Conservation (phyloP, 352 stramenopile species). For the Plasmopara muralis region DNA sequence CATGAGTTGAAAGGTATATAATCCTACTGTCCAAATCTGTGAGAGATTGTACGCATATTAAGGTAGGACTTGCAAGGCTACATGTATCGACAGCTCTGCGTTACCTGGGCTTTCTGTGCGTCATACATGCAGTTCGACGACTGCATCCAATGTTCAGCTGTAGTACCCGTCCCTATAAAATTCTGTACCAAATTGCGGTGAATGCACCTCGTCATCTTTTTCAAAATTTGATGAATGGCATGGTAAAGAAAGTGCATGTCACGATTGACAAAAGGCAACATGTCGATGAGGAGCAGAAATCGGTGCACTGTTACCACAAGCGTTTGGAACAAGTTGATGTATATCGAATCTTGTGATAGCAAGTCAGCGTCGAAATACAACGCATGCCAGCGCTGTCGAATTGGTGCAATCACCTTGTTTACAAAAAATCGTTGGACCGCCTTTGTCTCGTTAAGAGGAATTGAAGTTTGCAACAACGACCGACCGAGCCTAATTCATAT, state of each 20-base stretch:
- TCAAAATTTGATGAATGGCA: slow-evolving; percentile 29
- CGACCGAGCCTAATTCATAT: slow-evolving; percentile 22
- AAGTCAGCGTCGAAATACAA: slow-evolving; percentile 52
- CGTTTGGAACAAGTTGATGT: slow-evolving; percentile 61
- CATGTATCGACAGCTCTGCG: neutral
- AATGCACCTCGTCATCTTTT: slow-evolving; percentile 44
- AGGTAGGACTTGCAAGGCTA: neutral
- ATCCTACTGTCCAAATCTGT: slow-evolving; percentile 41
- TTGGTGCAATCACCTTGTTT: slow-evolving; percentile 51
- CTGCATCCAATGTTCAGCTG: neutral
- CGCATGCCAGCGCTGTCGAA: slow-evolving; percentile 63
- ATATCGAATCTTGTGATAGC: slow-evolving; percentile 33
- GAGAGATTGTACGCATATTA: neutral
- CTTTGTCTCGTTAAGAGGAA: slow-evolving; percentile 58
- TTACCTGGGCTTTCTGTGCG: slow-evolving; percentile 23
- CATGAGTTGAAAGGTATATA: slow-evolving; percentile 33
- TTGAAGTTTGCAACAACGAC: slow-evolving; percentile 33
- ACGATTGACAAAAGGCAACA: slow-evolving; percentile 45
- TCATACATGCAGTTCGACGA: slow-evolving; percentile 8
- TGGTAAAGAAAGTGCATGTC: slow-evolving; percentile 38
- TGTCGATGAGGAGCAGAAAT: slow-evolving; percentile 45
- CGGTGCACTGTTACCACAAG: slow-evolving; percentile 38
- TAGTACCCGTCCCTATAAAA: neutral
- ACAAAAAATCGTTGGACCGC: slow-evolving; percentile 45
- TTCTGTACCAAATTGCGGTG: slow-evolving; percentile 24